A percentile compares a stretch with the other conserved stretches of the same genome.
These are phyloP conservation scores for Trapa bicornis DNA, from an alignment of 345 rosid genomes.

Conservation along the genomic window DNA sequence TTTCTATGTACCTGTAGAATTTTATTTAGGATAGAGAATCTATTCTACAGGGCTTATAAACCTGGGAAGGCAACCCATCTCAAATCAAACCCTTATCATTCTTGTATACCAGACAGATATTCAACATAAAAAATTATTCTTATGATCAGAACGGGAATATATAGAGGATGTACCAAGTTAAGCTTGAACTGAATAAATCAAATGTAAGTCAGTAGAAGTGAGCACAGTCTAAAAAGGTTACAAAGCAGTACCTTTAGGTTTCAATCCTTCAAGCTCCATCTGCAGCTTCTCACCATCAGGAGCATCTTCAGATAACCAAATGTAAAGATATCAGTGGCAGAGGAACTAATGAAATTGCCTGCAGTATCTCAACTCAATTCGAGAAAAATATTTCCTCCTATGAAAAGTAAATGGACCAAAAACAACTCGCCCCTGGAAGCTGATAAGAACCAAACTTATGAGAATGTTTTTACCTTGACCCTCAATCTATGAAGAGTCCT, in stretches of 20 bases:
- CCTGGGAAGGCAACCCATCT: slow-evolving; percentile 6
- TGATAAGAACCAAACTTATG: background rate
- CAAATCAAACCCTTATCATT: slow-evolving; percentile 60
- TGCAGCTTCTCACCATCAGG: slow-evolving; percentile 50
- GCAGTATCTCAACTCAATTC: background rate
- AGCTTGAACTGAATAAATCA: background rate
- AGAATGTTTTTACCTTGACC: slow-evolving; percentile 34
- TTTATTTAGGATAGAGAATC: too few relatives aligned
- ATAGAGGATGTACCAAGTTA: background rate
- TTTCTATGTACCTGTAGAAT: too few relatives aligned
- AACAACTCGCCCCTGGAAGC: background rate
- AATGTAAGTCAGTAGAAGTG: background rate
- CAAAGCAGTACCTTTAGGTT: slow-evolving; percentile 43
- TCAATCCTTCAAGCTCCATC: slow-evolving; percentile 56
- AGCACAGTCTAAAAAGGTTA: background rate
- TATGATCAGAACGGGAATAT: background rate
- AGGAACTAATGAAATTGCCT: background rate
- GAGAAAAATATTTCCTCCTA: background rate
- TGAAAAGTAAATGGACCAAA: background rate
- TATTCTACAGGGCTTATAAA: too few relatives aligned
- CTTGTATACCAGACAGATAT: slow-evolving; percentile 42
- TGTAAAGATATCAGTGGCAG: slow-evolving; percentile 1
- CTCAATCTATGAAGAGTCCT: slow-evolving; percentile 48
- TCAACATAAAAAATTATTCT: background rate
- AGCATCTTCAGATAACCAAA: slow-evolving; percentile 23